Percentiles rank a stretch among this genome's conserved stretches.
These are phyloP conservation scores for Colletotrichum falcatum DNA, from an alignment of 2,329 filamentous ascomycete species.

Conservation along the genomic window DNA sequence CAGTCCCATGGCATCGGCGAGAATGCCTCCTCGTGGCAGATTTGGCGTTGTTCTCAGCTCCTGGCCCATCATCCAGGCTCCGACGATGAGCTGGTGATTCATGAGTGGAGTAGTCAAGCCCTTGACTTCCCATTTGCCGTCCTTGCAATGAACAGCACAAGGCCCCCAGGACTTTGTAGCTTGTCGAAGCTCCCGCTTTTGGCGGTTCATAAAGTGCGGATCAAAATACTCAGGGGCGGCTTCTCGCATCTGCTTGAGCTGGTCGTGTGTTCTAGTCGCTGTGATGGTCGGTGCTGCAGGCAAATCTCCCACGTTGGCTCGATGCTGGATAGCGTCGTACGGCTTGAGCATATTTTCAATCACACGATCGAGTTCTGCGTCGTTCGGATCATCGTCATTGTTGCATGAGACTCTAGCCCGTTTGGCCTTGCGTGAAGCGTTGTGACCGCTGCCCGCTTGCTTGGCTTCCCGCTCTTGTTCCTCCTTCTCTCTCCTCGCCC, in stretches of 20 bases:
- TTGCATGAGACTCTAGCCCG: background rate
- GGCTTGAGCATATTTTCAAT: background rate
- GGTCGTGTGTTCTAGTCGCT: background rate
- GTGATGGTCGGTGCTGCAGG: background rate
- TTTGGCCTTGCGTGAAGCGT: background rate
- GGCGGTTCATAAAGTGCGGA: fast-evolving
- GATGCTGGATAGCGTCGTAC: conserved; percentile 2
- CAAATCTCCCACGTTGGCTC: conserved; percentile 6
- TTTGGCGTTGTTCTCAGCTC: conserved; percentile 52
- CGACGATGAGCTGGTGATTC: conserved; percentile 63
- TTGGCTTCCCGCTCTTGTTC: background rate
- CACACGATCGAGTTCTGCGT: background rate
- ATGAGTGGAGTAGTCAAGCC: background rate
- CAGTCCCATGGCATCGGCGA: conserved; percentile 74
- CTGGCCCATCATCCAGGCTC: conserved; percentile 65
- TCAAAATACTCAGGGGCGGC: background rate
- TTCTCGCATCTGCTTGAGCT: conserved; percentile 18
- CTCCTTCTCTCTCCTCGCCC: background rate
- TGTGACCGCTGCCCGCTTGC: background rate
- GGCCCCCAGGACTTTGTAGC: background rate
- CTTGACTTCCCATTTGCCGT: conserved; percentile 14
- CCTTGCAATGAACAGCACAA: background rate
- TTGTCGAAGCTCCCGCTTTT: background rate
- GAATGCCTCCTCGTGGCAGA: conserved; percentile 60
- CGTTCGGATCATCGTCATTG: too few species aligned